These are phyloP conservation scores for Coemansia reversa DNA, from an alignment of 192 early-diverging fungal species.

Conservation along the genomic window DNA sequence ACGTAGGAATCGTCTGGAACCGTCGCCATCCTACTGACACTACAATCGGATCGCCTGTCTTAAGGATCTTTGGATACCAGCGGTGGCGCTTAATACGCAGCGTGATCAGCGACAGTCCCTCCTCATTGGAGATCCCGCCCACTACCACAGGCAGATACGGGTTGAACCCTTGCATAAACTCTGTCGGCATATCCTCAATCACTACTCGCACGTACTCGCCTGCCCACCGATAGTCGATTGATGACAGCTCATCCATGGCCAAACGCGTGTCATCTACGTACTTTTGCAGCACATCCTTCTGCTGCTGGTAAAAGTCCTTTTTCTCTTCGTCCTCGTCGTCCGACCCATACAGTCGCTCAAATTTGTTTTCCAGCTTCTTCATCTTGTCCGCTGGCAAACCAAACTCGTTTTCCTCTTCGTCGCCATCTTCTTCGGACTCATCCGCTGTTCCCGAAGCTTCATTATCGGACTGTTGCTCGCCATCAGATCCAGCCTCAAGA, in stretches of 20 bases:
- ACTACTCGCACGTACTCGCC: constrained; percentile 93
- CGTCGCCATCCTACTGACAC: constrained; percentile 98
- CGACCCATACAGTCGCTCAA: constrained; percentile 83
- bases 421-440: constrained; percentile 40
- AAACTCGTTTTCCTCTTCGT: constrained; percentile 58
- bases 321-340: constrained; percentile 71
- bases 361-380: constrained; percentile 89
- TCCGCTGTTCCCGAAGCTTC: constrained; percentile 35
- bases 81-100: constrained; percentile 96
- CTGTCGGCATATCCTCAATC: constrained; percentile 86
- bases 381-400: constrained; percentile 75
- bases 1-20: constrained; percentile 95
- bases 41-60: constrained; percentile 97
- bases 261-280: constrained; percentile 79
- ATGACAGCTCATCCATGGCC: constrained; percentile 85
- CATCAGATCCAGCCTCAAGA: constrained; percentile 42
- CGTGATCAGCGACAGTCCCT: constrained; percentile 92
- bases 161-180: constrained; percentile 92
- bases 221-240: constrained; percentile 90
- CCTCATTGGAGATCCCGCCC: constrained; percentile 86
- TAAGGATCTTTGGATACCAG: constrained; percentile 94
- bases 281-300: constrained; percentile 84
- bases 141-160: constrained; percentile 88
- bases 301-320: constrained; percentile 81
- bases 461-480: constrained; percentile 30